Conservation (phyloP, 768 basidiomycete genomes). For the Leccinellum albellum region DNA sequence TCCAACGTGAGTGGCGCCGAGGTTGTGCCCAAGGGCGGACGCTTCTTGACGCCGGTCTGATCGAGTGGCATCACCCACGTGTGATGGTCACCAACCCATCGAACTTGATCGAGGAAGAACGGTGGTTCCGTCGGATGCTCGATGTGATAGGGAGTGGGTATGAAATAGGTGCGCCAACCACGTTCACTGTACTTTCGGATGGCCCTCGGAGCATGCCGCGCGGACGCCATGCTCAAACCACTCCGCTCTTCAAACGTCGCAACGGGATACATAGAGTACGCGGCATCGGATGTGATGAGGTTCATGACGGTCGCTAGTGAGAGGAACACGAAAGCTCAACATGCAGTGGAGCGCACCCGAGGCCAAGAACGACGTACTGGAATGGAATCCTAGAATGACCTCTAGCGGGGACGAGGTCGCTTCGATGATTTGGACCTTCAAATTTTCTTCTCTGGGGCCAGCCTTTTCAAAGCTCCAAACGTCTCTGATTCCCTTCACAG, state of each 20-base stretch:
- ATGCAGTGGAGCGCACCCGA: background rate
- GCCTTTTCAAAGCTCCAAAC: slow-evolving; percentile 27
- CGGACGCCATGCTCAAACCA: slow-evolving; percentile 19
- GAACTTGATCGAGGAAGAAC: slow-evolving; percentile 15
- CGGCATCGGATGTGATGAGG: slow-evolving; percentile 38
- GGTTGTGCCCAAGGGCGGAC: slow-evolving; percentile 4
- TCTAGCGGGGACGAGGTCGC: slow-evolving; percentile 14
- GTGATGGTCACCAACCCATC: slow-evolving; percentile 31
- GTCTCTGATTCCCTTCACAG: background rate
- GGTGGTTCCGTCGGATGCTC: slow-evolving; percentile 2
- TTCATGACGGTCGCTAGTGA: slow-evolving; percentile 28
- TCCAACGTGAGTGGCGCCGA: slow-evolving; percentile 15
- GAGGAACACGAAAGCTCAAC: slow-evolving; percentile 12
- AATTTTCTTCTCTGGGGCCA: background rate
- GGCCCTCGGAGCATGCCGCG: slow-evolving; percentile 1
- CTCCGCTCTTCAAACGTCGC: slow-evolving; percentile 38
- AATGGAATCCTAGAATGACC: slow-evolving; percentile 46
- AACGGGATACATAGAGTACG: slow-evolving; percentile 40
- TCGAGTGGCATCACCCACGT: slow-evolving; percentile 33
- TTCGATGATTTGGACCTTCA: slow-evolving; percentile 41
- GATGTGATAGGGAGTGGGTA: slow-evolving; percentile 1
- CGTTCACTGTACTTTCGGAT: slow-evolving; percentile 35
- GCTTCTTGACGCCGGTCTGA: slow-evolving; percentile 10
- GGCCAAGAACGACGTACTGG: slow-evolving; percentile 33
- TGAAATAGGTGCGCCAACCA: slow-evolving; percentile 27